Conservation (phyloP, 1,284 basidiomycete species). For the Entoloma clypeatum region DNA sequence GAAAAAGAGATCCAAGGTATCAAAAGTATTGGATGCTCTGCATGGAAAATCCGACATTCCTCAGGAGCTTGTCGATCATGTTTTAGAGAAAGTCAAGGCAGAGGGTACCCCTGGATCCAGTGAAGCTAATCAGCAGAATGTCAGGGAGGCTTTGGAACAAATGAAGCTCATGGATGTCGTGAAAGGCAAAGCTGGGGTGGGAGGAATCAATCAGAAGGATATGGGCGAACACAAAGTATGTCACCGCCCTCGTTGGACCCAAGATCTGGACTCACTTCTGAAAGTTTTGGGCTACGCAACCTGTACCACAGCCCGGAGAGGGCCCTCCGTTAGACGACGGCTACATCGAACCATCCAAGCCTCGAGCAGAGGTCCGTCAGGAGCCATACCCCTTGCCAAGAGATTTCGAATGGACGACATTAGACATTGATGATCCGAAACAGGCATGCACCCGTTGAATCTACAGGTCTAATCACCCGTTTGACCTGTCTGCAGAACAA, state of each 20-base stretch:
- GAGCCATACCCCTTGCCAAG: slow-evolving; percentile 87
- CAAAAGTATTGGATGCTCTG: slow-evolving; percentile 49
- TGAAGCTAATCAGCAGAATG: slow-evolving; percentile 53
- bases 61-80: slow-evolving; percentile 55
- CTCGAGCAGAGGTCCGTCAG: slow-evolving; percentile 77
- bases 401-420: slow-evolving; percentile 89
- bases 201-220: slow-evolving; percentile 72
- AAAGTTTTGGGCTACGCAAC: slow-evolving; percentile 95
- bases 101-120: slow-evolving; percentile 48
- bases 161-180: slow-evolving; percentile 72
- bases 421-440: slow-evolving; percentile 77
- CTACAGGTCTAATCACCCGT: slow-evolving; percentile 1
- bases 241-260: slow-evolving; percentile 4
- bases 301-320: slow-evolving; percentile 85
- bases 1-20: slow-evolving; percentile 69
- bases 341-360: slow-evolving; percentile 82
- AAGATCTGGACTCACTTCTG: slow-evolving; percentile 8
- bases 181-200: slow-evolving; percentile 65
- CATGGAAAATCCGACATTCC: slow-evolving; percentile 53
- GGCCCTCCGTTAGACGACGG: slow-evolving; percentile 72
- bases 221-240: slow-evolving; percentile 84
- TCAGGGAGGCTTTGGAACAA: slow-evolving; percentile 60
- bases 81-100: slow-evolving; percentile 56
- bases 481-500: slow-evolving; percentile 53
- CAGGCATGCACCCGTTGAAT: slow-evolving; percentile 43